Evolutionary conservation across 2,329 filamentous ascomycete species (phyloP).

Genomic region (Corniculantispora saksenae): DNA sequence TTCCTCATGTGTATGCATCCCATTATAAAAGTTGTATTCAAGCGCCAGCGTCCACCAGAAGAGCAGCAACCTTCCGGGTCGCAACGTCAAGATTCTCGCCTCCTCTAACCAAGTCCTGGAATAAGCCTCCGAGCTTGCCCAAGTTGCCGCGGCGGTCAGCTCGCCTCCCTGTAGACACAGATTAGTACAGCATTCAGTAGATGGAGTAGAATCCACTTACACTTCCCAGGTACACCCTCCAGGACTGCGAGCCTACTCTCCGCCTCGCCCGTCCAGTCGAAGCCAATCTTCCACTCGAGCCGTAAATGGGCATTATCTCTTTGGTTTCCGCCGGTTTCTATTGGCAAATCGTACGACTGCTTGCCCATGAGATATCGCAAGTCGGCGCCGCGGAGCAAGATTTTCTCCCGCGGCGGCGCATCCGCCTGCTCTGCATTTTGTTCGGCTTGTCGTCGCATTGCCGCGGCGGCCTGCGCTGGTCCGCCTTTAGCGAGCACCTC

Average conservation of each 20-base stretch:
- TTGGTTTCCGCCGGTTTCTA: constrained; percentile 36
- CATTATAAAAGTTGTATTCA: constrained; percentile 2
- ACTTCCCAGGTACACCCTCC: constrained; percentile 60
- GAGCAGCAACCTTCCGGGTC: constrained; percentile 59
- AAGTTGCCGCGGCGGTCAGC: constrained; percentile 58
- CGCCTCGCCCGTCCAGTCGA: constrained; percentile 75
- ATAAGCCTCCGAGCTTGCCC: constrained; percentile 59
- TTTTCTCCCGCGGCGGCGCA: constrained; percentile 16
- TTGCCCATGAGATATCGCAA: constrained; percentile 57
- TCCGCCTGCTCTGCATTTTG: constrained; percentile 25
- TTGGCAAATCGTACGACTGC: constrained; percentile 47
- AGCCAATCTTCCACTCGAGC: constrained; percentile 63
- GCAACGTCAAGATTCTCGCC: constrained; percentile 57
- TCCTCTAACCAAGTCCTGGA: constrained; percentile 58
- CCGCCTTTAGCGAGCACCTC: constrained; percentile 43
- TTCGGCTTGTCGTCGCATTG: constrained; percentile 27
- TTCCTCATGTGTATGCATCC: constrained; percentile 10
- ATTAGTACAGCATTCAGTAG: constrained; percentile 18
- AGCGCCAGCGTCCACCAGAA: constrained; percentile 43
- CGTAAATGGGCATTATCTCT: constrained; percentile 46
- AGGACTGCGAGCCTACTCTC: constrained; percentile 57
- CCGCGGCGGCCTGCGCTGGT: constrained; percentile 26
- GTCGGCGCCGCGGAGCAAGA: constrained; percentile 36
- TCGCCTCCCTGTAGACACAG: constrained; percentile 54
- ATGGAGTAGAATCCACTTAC: constrained; percentile 47